Percentiles rank a stretch among this genome's conserved stretches.
Conservation (phyloP, 2,329 filamentous ascomycete species). For the Allantophomopsis lycopodina region DNA sequence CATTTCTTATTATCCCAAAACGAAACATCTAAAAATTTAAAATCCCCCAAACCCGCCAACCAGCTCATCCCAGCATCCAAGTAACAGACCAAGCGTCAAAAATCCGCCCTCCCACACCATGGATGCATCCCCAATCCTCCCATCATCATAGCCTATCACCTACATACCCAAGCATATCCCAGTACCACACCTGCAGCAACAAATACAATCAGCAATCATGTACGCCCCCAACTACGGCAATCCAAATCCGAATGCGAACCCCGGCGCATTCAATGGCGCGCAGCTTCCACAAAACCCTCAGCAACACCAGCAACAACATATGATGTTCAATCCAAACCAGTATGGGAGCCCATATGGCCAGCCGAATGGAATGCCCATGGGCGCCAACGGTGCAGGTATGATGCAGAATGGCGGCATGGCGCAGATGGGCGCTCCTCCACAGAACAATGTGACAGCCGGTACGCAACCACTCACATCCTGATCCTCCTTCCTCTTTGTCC, state of each 20-base stretch:
- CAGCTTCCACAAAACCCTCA: not conserved
- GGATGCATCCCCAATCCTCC: not conserved
- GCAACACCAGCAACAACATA: constrained; percentile 1
- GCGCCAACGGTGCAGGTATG: not conserved
- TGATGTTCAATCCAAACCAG: constrained; percentile 1
- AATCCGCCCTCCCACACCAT: no score
- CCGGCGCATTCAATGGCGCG: not conserved
- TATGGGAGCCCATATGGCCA: not conserved
- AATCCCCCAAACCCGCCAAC: no score
- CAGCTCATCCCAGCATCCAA: no score
- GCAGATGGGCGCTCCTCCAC: not conserved
- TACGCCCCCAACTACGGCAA: not conserved
- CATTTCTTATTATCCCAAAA: no score
- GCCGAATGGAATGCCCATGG: not conserved
- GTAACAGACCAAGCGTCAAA: no score
- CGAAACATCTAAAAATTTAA: no score
- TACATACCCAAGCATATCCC: not conserved
- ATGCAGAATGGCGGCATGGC: constrained; percentile 1
- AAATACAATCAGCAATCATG: not conserved
- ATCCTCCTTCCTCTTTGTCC: not conserved
- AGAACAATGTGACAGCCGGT: not conserved
- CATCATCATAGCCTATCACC: not conserved
- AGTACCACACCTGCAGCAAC: not conserved
- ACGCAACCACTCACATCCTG: not conserved
- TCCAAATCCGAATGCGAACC: not conserved